Evolutionary conservation across 495 filamentous ascomycete genomes (phyloP), one percentile per base, ranked within the genome.

Genomic region (Trichoderma orchidacearum): DNA sequence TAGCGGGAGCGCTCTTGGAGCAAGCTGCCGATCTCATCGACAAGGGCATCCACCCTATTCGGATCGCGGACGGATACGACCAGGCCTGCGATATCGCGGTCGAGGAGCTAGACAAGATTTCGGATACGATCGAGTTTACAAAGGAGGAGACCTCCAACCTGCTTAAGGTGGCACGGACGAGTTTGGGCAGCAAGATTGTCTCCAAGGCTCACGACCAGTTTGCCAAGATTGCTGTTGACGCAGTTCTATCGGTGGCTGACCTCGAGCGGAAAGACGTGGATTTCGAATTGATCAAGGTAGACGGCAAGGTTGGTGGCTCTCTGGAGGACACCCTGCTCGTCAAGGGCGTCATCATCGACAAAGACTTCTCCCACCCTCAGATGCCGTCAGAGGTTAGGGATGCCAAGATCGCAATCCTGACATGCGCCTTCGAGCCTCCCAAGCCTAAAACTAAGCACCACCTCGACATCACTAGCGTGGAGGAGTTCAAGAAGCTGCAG

Each of bases 371-470:
- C 30, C 93, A 99, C 71, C 94, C 93, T 15, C 93, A 99, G 70
- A 99, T 99, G 93, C 93, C 93, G 28, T 84, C 84, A 53, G 86
- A 95, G 70, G 92, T 99, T 54, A 77, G 73, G 55, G 88, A 99
- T 72, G 93, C 94, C 62, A 97, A 96, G 74, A 79, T 99, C 64
- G 93, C 93, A 36, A 97, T 99, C 63, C 76, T 99, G 48, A 99
- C 93, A 41, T 99, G 93, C 68, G 90, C 93, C 1, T 97, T 99
- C 70, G 93, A 99, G 74, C 93, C 93, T n/a, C 93, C 93, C 15
- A 99, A 99, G 79, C 93, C 93, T 51, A 99, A 99, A 83, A 99
- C 93, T 27, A 99, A 99, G 81, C 93, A 99, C 75, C 96, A 95
- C 80, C 80, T 99, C 30, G 94, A 99, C 63, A 99, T 99, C 68